phyloP scores from a whole-genome alignment of 2,329 filamentous ascomycete genomes.

The Cyphellophora attinorum region DNA sequence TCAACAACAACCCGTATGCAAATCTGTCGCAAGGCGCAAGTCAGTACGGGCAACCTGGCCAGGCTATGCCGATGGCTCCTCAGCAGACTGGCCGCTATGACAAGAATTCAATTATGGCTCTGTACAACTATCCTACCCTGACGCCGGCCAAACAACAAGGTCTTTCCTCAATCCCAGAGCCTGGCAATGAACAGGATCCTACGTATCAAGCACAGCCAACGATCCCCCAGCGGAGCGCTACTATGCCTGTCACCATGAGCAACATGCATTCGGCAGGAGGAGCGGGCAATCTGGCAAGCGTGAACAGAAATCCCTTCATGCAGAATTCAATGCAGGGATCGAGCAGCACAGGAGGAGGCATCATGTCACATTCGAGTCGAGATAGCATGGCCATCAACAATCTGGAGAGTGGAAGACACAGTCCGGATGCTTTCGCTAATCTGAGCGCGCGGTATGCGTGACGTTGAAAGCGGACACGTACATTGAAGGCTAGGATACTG shows the following conservation, averaged over 20 bases:
- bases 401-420: slow-evolving; percentile 37
- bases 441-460: slow-evolving; percentile 35
- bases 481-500: too few species aligned
- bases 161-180: slow-evolving; percentile 19
- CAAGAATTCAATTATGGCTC: slow-evolving; percentile 36
- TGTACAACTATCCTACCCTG: slow-evolving; percentile 33
- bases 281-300: slow-evolving; percentile 11
- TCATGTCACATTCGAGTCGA: slow-evolving; percentile 28
- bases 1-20: not conserved
- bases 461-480: too few species aligned
- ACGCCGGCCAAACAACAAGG: slow-evolving; percentile 23
- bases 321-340: slow-evolving; percentile 7
- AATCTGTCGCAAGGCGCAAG: slow-evolving; percentile 2
- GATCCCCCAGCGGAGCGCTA: slow-evolving; percentile 21
- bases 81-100: slow-evolving; percentile 35
- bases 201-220: slow-evolving; percentile 20
- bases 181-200: slow-evolving; percentile 13
- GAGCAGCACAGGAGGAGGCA: not conserved
- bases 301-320: slow-evolving; percentile 24
- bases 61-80: slow-evolving; percentile 20
- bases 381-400: slow-evolving; percentile 39
- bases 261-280: slow-evolving; percentile 16
- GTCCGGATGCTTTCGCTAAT: slow-evolving; percentile 41
- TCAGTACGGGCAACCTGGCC: slow-evolving; percentile 11
- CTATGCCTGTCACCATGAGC: slow-evolving; percentile 21